Conservation (phyloP, 306 rosid genomes). For the Dicorynia guianensis region DNA sequence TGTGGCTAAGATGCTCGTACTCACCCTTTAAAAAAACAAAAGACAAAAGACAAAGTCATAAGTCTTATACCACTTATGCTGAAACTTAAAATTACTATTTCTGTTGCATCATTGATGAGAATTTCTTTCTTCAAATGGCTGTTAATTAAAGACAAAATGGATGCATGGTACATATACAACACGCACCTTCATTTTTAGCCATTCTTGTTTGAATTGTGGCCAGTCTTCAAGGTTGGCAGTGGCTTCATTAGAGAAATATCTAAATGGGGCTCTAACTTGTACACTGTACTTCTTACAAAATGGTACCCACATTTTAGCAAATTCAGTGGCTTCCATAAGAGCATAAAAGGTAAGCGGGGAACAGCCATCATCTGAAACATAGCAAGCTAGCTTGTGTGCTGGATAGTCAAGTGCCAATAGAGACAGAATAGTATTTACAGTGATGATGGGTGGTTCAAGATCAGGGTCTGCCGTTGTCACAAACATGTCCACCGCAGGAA, state of each 20-base stretch:
- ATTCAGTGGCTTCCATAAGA: slow-evolving; percentile 47
- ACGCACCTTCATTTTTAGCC: slow-evolving; percentile 43
- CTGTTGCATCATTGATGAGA: too few relatives aligned
- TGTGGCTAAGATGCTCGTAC: slow-evolving; percentile 42
- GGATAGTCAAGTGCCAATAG: slow-evolving; percentile 60
- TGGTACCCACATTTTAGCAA: slow-evolving; percentile 54
- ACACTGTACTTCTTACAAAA: slow-evolving; percentile 48
- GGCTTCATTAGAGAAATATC: slow-evolving; percentile 37
- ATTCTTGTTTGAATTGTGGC: slow-evolving; percentile 31
- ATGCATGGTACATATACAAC: too few relatives aligned
- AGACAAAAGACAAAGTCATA: too few relatives aligned
- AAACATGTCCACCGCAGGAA: slow-evolving; percentile 57
- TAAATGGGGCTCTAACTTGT: slow-evolving; percentile 53
- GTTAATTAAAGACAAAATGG: too few relatives aligned
- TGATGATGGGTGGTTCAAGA: slow-evolving; percentile 56
- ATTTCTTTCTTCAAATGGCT: too few relatives aligned
- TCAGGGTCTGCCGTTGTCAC: slow-evolving; percentile 56
- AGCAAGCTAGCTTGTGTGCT: slow-evolving; percentile 58
- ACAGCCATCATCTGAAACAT: slow-evolving; percentile 16
- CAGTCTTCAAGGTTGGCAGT: neutral
- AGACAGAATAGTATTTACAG: slow-evolving; percentile 55
- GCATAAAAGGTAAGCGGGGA: slow-evolving; percentile 7
- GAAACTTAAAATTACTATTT: too few relatives aligned
- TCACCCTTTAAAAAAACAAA: slow-evolving; percentile 44
- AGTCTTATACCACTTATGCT: too few relatives aligned